Percentiles rank a stretch among this genome's conserved stretches.
Evolutionary conservation across 2,329 filamentous ascomycete species (phyloP).

Genomic region (Penicillium sp.): DNA sequence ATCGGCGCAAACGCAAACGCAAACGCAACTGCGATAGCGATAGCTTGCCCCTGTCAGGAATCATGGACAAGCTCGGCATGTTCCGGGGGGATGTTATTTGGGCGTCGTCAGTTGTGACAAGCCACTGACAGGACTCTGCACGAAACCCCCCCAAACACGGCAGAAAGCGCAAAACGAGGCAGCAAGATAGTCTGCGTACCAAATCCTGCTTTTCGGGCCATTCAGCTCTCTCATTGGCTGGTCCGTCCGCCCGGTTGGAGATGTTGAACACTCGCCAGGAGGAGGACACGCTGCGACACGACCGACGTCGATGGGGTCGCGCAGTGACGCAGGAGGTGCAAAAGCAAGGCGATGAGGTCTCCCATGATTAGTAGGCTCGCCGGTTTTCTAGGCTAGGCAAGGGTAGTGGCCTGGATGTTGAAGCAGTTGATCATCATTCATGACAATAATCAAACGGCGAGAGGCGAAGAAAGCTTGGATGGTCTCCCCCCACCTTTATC

Average conservation of each 20-base stretch:
- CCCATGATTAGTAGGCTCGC: neutral
- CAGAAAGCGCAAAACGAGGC: neutral
- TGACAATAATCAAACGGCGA: neutral
- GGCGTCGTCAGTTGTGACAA: neutral
- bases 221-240: conserved; percentile 23
- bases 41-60: neutral
- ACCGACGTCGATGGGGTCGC: neutral
- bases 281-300: neutral
- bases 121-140: neutral
- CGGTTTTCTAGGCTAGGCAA: neutral
- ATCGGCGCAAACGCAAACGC: neutral
- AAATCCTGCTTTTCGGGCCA: conserved; percentile 28
- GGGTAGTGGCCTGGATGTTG: no score
- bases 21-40: neutral
- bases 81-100: neutral
- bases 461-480: neutral
- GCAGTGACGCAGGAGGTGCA: neutral
- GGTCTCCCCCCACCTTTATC: neutral
- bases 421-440: neutral
- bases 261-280: conserved; percentile 8
- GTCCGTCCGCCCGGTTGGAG: conserved; percentile 20
- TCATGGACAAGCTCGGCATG: neutral
- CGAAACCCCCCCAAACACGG: conserved; percentile 1
- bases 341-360: neutral
- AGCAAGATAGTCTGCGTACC: conserved; percentile 4